These are phyloP conservation scores for Metschnikowia lunata DNA, from an alignment of 805 yeast genomes.

Conservation along the genomic window DNA sequence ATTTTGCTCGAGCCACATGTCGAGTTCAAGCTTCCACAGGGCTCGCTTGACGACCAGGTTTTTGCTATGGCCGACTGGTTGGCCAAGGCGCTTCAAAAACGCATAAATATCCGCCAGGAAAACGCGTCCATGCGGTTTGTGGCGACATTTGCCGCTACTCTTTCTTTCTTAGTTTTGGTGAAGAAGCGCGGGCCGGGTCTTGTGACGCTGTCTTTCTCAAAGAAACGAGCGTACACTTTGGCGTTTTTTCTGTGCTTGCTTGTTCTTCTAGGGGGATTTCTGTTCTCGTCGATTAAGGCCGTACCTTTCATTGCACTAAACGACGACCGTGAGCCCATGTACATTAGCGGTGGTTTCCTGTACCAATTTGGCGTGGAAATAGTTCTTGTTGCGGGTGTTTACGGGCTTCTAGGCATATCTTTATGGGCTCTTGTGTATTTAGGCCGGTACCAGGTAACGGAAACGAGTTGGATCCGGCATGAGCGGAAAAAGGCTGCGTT, in stretches of 20 bases:
- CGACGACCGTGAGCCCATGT: slow-evolving; percentile 48
- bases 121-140: slow-evolving; percentile 40
- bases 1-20: slow-evolving; percentile 28
- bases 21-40: slow-evolving; percentile 36
- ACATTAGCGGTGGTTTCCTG: slow-evolving; percentile 58
- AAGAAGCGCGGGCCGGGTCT: slow-evolving; percentile 44
- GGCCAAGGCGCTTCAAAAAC: slow-evolving; percentile 41
- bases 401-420: slow-evolving; percentile 41
- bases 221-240: slow-evolving; percentile 21
- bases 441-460: slow-evolving; percentile 29
- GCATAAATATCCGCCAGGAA: slow-evolving; percentile 39
- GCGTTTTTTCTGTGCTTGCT: slow-evolving; percentile 37
- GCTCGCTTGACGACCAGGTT: slow-evolving; percentile 31
- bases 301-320: slow-evolving; percentile 59
- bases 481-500: slow-evolving; percentile 18
- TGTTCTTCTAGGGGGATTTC: slow-evolving; percentile 56
- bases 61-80: slow-evolving; percentile 52
- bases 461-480: slow-evolving; percentile 14
- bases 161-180: slow-evolving; percentile 41
- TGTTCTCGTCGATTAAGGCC: slow-evolving; percentile 55
- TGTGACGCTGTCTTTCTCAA: slow-evolving; percentile 17
- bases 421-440: slow-evolving; percentile 38
- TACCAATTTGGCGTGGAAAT: slow-evolving; percentile 73
- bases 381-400: slow-evolving; percentile 47
- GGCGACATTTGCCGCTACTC: slow-evolving; percentile 43